Evolutionary conservation across 2,329 filamentous ascomycete genomes (phyloP), one percentile per base, ranked within the genome.

Genomic region (Diaporthe longicolla): DNA sequence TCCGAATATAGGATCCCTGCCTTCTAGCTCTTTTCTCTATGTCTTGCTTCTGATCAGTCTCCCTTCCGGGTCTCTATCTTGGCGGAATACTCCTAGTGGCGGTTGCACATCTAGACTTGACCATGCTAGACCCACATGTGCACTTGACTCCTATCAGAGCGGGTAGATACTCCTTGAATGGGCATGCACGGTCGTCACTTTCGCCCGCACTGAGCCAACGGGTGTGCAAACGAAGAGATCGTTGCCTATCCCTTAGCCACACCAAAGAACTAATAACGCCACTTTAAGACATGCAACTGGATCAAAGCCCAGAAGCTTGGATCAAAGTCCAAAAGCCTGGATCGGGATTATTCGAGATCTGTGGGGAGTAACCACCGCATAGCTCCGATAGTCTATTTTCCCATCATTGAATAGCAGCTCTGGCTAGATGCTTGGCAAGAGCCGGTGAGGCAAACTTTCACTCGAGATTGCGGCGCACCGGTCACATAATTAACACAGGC

Each of bases 341-440:
- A 35, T 58, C 21, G 69, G 19, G 48, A 8, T 35, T 21, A 40
- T 40, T 17, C 15, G 29, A 35, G 45, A 48, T 15, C 2, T n/a
- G 15, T 43, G 24, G 52, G 24, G 61, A 37, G 19, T 45, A 6
- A 40, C 26, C n/a, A 58, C 59, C 37, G 43, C 17, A 75, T 58
- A 8, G 17, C 24, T 35, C 58, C 65, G 55, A 74, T 73, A 70
- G 73, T 66, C 24, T 35, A 29, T 73, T 50, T 43, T 59, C 11
- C 32, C 63, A 66, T 43, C 17, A 19, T 26, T 63, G 37, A 65
- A 32, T 52, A 29, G 8, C 21, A 24, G 15, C 17, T n/a, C 35
- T 50, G n/a, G 8, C n/a, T 24, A 50, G 35, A 61, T 54, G 26
- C 57, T 61, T 52, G 45, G 43, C 45, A 61, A 17, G 43, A 21